A percentile compares a stretch with the other conserved stretches of the same genome.
phyloP scores from a whole-genome alignment of 306 rosid genomes.

The Corylus heterophylla region DNA sequence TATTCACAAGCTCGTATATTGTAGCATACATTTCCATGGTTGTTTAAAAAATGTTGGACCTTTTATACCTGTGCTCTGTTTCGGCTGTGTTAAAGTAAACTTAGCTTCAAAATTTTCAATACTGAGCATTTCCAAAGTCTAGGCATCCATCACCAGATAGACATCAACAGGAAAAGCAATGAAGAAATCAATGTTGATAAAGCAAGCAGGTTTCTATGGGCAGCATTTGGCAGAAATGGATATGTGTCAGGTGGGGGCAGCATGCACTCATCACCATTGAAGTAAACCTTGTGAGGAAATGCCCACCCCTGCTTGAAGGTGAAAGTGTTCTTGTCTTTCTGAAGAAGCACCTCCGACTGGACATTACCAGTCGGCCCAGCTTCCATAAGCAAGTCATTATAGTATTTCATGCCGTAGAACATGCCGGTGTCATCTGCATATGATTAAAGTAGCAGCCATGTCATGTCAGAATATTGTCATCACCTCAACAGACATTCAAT shows the following conservation, averaged over 20 bases:
- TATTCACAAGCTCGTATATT: conserved; percentile 24
- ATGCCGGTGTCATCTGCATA: conserved; percentile 90
- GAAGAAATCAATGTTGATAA: conserved; percentile 41
- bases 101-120: conserved; percentile 38
- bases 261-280: conserved; percentile 95
- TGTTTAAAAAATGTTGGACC: conserved; percentile 24
- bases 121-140: conserved; percentile 19
- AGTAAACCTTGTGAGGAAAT: conserved; percentile 83
- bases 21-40: conserved; percentile 12
- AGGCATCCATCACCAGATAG: conserved; percentile 40
- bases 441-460: not conserved
- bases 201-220: conserved; percentile 27
- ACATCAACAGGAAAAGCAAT: conserved; percentile 48
- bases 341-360: conserved; percentile 81
- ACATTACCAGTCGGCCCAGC: conserved; percentile 82
- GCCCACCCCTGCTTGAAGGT: conserved; percentile 96
- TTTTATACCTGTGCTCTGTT: conserved; percentile 12
- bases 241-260: conserved; percentile 86
- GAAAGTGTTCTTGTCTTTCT: conserved; percentile 71
- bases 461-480: conserved; percentile 3
- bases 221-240: conserved; percentile 78
- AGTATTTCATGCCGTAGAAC: conserved; percentile 84
- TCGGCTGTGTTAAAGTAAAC: conserved; percentile 23
- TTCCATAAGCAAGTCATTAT: conserved; percentile 74
- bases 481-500: conserved; percentile 10